Base-by-base conservation (phyloP, 306 rosid genomes). In the Lotus japonicus region DNA sequence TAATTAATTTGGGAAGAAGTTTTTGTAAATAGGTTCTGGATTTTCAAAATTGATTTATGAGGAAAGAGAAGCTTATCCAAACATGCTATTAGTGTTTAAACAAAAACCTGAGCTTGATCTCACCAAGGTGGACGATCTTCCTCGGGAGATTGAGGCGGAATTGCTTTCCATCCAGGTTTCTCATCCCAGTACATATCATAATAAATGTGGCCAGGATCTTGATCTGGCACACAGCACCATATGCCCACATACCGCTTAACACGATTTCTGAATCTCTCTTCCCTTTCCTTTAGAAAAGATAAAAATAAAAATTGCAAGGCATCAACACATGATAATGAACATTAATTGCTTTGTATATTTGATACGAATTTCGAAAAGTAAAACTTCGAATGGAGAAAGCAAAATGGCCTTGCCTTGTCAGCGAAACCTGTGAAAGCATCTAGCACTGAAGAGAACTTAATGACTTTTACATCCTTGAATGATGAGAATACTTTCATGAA, bases 161-260 rank as follows among this genome's bases (percentile, higher is more conserved):
- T 38, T 5, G 99, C 81, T 76, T 84, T 90, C 99, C 99, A 90
- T 56, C 74, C 88, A 5, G 99, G 99, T 78, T 90, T 94, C 81
- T 90, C 96, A 63, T 94, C 99, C 97, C 99, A 94, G 73, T 88
- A 90, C 86, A 94, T 90, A 74, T 94, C 95, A 70, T 94, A 94
- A 50, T 75, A 94, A 74, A 94, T 88, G 83, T 94, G 99, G 38
- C 96, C 97, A 9, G 87, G 88, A 58, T 64, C 61, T 23, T 70
- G 86, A 69, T 85, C 73, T 5, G 58, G 68, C 72, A 84, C 87
- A 63, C 99, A 94, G 69, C 98, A 94, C 97, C 98, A 90, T 68
- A 86, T 90, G 33, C 97, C 99, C 6, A 90, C 87, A 16, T 90
- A 94, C 58, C 79, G 83, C 83, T 88, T 90, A 45, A 76, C 86